Evolutionary conservation across 768 basidiomycete genomes (phyloP).

Genomic region (Boletellus sp.): DNA sequence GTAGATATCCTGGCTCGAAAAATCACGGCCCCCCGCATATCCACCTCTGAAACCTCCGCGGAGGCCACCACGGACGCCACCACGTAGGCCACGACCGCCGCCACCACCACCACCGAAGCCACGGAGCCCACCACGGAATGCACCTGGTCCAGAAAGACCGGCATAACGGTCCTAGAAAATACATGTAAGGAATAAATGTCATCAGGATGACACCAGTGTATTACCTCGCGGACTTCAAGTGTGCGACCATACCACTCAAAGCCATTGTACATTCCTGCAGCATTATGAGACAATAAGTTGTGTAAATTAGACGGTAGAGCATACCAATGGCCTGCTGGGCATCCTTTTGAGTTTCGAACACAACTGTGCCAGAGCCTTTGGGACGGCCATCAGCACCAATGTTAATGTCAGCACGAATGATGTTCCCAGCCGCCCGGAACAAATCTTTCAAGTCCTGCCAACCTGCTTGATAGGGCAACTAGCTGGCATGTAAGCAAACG

Average conservation of each 20-base stretch:
- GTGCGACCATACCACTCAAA: slow-evolving; percentile 96
- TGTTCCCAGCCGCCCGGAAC: slow-evolving; percentile 92
- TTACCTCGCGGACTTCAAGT: slow-evolving; percentile 92
- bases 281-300: background rate
- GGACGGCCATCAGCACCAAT: slow-evolving; percentile 90
- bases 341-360: slow-evolving; percentile 88
- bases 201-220: background rate
- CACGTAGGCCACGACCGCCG: slow-evolving; percentile 18
- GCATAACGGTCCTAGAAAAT: slow-evolving; percentile 80
- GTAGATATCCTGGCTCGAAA: slow-evolving; percentile 86
- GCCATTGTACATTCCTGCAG: slow-evolving; percentile 88
- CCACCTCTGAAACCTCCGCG: slow-evolving; percentile 57
- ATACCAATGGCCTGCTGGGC: slow-evolving; percentile 88
- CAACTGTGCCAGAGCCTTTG: slow-evolving; percentile 96
- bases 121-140: slow-evolving; percentile 55
- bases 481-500: slow-evolving; percentile 4
- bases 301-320: slow-evolving; percentile 28
- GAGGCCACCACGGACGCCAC: slow-evolving; percentile 50
- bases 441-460: slow-evolving; percentile 99
- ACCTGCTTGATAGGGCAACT: slow-evolving; percentile 96
- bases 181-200: background rate
- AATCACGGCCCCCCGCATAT: slow-evolving; percentile 63
- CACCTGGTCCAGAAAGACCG: slow-evolving; percentile 67
- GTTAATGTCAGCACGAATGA: slow-evolving; percentile 94
- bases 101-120: slow-evolving; percentile 46